phyloP scores from a whole-genome alignment of 179 eudicot species.

The Beta corolliflora region DNA sequence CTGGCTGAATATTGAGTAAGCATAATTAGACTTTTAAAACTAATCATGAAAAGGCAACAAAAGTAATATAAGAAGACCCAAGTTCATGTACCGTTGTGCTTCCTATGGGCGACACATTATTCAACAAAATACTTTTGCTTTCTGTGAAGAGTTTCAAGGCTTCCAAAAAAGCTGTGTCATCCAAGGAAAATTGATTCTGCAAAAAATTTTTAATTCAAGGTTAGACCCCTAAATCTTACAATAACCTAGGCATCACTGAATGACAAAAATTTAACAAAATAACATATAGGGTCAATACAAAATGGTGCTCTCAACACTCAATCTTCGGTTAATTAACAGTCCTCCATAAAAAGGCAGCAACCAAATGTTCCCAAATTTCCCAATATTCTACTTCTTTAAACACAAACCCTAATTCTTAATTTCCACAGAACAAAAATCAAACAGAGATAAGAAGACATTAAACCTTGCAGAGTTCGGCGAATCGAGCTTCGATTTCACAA shows the following conservation, averaged over 20 bases:
- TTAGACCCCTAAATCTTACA: conserved; percentile 5
- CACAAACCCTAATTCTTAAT: no score
- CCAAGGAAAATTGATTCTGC: conserved; percentile 58
- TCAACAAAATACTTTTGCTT: conserved; percentile 54
- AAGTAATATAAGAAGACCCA: not conserved
- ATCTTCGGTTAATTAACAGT: no score
- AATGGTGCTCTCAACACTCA: no score
- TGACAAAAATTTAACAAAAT: not conserved
- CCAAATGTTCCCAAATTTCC: no score
- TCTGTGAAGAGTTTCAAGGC: conserved; percentile 60
- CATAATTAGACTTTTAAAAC: not conserved
- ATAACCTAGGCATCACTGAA: not conserved
- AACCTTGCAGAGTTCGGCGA: conserved; percentile 46
- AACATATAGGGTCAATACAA: no score
- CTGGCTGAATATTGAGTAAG: conserved; percentile 48
- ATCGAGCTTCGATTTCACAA: conserved; percentile 39
- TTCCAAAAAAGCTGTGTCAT: conserved; percentile 45
- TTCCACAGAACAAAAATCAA: no score
- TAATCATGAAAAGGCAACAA: not conserved
- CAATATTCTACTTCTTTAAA: no score
- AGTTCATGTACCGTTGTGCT: conserved; percentile 48
- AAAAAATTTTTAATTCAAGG: not conserved
- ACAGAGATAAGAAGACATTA: not conserved
- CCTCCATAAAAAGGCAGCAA: no score
- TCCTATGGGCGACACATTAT: conserved; percentile 58